Evolutionary conservation across 306 rosid species (phyloP).

Genomic region (Rosa multiflora): DNA sequence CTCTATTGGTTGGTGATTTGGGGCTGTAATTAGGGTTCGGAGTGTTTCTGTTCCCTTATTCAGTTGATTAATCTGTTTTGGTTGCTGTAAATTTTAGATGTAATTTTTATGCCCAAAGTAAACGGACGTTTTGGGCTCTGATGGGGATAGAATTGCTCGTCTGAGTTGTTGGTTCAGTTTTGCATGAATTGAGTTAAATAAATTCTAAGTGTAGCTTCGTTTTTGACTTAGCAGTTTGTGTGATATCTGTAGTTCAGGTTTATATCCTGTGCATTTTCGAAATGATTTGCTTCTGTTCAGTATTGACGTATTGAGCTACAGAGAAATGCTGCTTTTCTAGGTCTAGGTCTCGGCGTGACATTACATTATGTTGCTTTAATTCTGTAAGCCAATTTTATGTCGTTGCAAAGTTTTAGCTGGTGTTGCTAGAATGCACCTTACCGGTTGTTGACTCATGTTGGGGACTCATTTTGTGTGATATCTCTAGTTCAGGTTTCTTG

Average conservation of each 20-base stretch:
- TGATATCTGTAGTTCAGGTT: not conserved
- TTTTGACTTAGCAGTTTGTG: not conserved
- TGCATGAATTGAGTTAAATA: not conserved
- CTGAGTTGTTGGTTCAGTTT: not conserved
- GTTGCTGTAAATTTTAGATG: constrained; percentile 6
- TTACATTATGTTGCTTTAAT: not conserved
- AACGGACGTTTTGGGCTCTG: not conserved
- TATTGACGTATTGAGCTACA: not conserved
- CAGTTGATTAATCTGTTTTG: not conserved
- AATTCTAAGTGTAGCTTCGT: not conserved
- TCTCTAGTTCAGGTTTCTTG: not conserved
- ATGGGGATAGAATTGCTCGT: not conserved
- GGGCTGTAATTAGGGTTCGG: not conserved
- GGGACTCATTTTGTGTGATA: not conserved
- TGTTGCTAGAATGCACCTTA: not conserved
- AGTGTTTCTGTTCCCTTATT: not conserved
- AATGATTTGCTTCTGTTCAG: not conserved
- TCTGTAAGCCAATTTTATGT: not conserved
- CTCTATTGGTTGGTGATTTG: not conserved
- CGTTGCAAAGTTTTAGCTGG: not conserved
- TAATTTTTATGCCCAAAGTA: not conserved
- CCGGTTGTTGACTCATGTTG: not conserved
- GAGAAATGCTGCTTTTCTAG: not conserved
- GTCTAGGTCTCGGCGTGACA: not conserved
- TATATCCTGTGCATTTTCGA: not conserved